phyloP scores from a whole-genome alignment of 257 asterid species.

The Lycium barbarum region DNA sequence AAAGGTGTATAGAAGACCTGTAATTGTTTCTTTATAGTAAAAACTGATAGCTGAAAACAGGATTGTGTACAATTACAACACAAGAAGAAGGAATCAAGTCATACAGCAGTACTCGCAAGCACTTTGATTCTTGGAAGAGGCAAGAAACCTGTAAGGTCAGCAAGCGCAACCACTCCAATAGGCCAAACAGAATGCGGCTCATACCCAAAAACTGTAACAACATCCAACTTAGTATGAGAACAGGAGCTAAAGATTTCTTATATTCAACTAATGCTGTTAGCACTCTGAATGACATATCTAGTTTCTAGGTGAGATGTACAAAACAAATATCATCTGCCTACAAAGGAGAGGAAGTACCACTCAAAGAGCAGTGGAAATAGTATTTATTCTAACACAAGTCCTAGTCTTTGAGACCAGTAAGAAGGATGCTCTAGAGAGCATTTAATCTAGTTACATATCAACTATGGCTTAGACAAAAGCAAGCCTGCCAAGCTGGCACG shows the following conservation, averaged over 20 bases:
- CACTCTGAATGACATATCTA: background rate
- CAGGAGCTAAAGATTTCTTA: background rate
- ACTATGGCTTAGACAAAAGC: background rate
- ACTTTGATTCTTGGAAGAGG: conserved; percentile 77
- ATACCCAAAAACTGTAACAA: conserved; percentile 82
- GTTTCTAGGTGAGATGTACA: background rate
- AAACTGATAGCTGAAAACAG: conserved; percentile 17
- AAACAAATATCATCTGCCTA: conserved; percentile 1
- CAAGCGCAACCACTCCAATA: conserved; percentile 81
- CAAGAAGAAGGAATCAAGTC: conserved; percentile 32
- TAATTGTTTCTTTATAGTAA: conserved; percentile 33
- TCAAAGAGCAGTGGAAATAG: background rate
- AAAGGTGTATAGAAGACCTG: conserved; percentile 94
- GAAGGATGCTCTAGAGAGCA: background rate
- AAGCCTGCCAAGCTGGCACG: background rate
- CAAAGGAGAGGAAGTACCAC: background rate
- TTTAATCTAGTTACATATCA: background rate
- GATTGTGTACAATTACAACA: background rate
- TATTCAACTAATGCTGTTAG: background rate
- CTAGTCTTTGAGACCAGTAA: background rate
- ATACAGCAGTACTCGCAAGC: conserved; percentile 96
- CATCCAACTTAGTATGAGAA: background rate
- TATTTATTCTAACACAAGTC: background rate
- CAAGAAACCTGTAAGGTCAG: conserved; percentile 87
- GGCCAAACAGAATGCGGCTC: conserved; percentile 99